Percentiles rank a stretch among this genome's conserved stretches.
Evolutionary conservation across 352 stramenopile species (phyloP).

Genomic region (Peronospora belbahrii): DNA sequence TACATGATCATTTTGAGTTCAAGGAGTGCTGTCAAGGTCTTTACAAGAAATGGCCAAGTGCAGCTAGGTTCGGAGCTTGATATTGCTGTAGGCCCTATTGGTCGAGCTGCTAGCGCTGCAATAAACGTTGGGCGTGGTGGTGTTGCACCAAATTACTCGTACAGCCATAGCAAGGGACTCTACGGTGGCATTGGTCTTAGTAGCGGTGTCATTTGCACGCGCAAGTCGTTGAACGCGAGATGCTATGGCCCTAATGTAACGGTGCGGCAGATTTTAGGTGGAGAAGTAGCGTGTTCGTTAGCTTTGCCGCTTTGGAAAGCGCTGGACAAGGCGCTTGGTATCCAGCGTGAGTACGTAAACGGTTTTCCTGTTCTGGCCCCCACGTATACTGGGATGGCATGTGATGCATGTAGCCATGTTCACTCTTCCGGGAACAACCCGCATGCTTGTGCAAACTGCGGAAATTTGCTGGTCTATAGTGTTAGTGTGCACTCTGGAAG

Average conservation of each 20-base stretch:
- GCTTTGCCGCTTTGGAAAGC: constrained; percentile 58
- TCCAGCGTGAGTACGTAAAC: constrained; percentile 56
- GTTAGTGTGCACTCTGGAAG: constrained; percentile 59
- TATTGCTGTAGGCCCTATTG: constrained; percentile 59
- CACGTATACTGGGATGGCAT: constrained; percentile 37
- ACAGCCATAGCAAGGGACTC: constrained; percentile 67
- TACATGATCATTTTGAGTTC: constrained; percentile 81
- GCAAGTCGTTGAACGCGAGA: constrained; percentile 68
- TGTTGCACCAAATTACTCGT: constrained; percentile 73
- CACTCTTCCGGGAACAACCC: constrained; percentile 36
- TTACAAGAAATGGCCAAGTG: constrained; percentile 69
- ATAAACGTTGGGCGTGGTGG: constrained; percentile 54
- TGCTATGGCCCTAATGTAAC: constrained; percentile 59
- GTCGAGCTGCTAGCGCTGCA: constrained; percentile 51
- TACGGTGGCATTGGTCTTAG: constrained; percentile 68
- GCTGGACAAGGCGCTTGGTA: constrained; percentile 50
- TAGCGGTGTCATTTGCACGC: constrained; percentile 62
- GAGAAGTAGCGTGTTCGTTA: constrained; percentile 53
- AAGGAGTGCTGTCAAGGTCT: constrained; percentile 65
- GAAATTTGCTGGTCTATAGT: constrained; percentile 64
- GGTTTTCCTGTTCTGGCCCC: constrained; percentile 49
- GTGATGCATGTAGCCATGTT: constrained; percentile 45
- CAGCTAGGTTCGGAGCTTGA: constrained; percentile 71
- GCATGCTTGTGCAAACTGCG: constrained; percentile 40
- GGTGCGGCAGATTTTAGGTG: constrained; percentile 54